Base-by-base conservation (phyloP, 257 asterid species). In the Voacanga thouarsii region DNA sequence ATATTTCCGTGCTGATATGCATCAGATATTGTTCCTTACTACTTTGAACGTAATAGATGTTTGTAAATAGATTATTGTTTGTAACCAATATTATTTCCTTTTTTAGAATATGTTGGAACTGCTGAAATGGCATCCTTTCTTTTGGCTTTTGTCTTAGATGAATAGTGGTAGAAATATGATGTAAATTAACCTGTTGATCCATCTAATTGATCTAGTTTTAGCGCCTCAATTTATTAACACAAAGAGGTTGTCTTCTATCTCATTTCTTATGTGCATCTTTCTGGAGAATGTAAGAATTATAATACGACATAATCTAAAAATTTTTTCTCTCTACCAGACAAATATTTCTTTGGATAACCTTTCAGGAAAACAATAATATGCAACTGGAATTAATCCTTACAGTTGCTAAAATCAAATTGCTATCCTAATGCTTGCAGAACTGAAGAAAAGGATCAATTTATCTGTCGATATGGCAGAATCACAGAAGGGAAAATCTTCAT, bases 401-500 rank as follows among this genome's bases (percentile, higher is more conserved):
- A 3, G 24, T 64, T 9, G 21, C 57, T 30, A 24, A 24, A 49
- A 18, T 72, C 51, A 33, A 60, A 21, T 56, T 23, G 56, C 44
- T 33, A 43, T 71, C 39, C 30, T 68, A 49, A 24, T 77, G 76
- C 71, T 75, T 83, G 81, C 88, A 80, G 89, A 80, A 83, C 64
- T 19, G 76, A 50, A 49, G 72, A 9, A 21, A 53, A 60, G 66
- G 83, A 56, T 66, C 47, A 68, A 24, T 70, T 63, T 71, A 79
- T 44, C 24, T 70, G 63, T 53, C 64, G 68, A 83, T 87, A 94
- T 94, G 98, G 89, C 87, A 37, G 92, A 88, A 81, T 60, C 90
- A 74, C 76, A 76, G 79, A 93, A 92, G 84, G 83, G 69, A 80
- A 87, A 81, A 73, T 39, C 86, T 79, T 82, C 89, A 44, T 78